Evolutionary conservation across 129 eudicot species (phyloP).

Genomic region (Pittosporum tobira): DNA sequence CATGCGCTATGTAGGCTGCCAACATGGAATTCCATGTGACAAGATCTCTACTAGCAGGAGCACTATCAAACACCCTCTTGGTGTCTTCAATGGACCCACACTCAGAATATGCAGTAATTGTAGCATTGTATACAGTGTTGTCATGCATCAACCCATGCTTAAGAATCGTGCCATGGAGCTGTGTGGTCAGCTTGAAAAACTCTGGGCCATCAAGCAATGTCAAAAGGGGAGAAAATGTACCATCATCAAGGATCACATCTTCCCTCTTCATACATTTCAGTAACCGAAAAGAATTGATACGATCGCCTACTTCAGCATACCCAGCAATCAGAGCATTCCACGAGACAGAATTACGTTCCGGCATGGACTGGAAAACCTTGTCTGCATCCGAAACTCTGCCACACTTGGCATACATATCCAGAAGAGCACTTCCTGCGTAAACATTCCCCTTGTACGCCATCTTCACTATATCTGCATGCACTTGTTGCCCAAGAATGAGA

Average conservation of each 20-base stretch:
- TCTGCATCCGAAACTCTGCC: slow-evolving; percentile 54
- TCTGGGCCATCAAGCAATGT: slow-evolving; percentile 51
- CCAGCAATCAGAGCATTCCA: slow-evolving; percentile 88
- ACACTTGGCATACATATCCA: slow-evolving; percentile 88
- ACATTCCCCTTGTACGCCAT: slow-evolving; percentile 49
- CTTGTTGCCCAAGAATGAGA: slow-evolving; percentile 47
- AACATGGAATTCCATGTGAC: slow-evolving; percentile 90
- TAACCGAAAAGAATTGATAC: slow-evolving; percentile 30
- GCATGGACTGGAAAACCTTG: slow-evolving; percentile 46
- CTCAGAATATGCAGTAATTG: slow-evolving; percentile 65
- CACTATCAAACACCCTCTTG: slow-evolving; percentile 43
- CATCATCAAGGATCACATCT: slow-evolving; percentile 58
- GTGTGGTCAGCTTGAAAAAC: slow-evolving; percentile 38
- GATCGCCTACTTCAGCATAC: slow-evolving; percentile 39
- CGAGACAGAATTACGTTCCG: slow-evolving; percentile 47
- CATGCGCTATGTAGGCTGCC: slow-evolving; percentile 56
- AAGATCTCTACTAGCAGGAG: slow-evolving; percentile 34
- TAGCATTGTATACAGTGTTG: slow-evolving; percentile 54
- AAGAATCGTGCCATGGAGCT: slow-evolving; percentile 46
- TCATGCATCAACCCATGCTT: slow-evolving; percentile 44
- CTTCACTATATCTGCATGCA: slow-evolving; percentile 52
- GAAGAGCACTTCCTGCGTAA: slow-evolving; percentile 67
- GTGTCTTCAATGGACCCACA: slow-evolving; percentile 62
- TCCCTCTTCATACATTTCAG: slow-evolving; percentile 46
- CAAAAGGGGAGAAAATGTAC: slow-evolving; percentile 68